phyloP scores from a whole-genome alignment of 306 rosid genomes.

The Lathyrus aphaca region DNA sequence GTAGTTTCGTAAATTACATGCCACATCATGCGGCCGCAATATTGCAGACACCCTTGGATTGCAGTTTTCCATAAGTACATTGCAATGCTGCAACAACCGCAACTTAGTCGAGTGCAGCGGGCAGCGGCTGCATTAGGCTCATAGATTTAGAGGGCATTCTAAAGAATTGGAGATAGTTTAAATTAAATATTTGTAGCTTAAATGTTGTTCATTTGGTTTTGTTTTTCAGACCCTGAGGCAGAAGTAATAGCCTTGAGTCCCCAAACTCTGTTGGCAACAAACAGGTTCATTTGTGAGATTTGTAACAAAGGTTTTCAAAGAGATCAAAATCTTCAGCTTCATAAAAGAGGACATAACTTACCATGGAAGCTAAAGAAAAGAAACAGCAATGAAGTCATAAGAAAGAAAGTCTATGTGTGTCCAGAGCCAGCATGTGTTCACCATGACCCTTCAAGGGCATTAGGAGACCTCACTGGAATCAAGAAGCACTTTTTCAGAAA shows the following conservation, averaged over 20 bases:
- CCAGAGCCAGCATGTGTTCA: conserved; percentile 79
- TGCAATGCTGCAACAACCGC: too few relatives aligned
- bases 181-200: neutral
- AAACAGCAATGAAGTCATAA: conserved; percentile 55
- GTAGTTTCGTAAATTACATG: too few relatives aligned
- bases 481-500: conserved; percentile 88
- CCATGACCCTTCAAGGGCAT: conserved; percentile 84
- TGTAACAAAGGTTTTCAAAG: conserved; percentile 90
- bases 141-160: too few relatives aligned
- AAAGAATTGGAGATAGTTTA: too few relatives aligned
- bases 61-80: too few relatives aligned
- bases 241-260: conserved; percentile 91
- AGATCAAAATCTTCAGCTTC: conserved; percentile 91
- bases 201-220: neutral
- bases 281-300: conserved; percentile 77
- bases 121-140: too few relatives aligned
- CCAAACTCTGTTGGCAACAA: conserved; percentile 69
- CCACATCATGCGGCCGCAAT: too few relatives aligned
- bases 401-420: conserved; percentile 80
- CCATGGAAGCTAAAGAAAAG: conserved; percentile 93
- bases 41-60: too few relatives aligned
- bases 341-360: conserved; percentile 84
- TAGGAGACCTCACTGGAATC: conserved; percentile 91
- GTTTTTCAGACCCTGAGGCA: conserved; percentile 76
- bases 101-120: neutral